phyloP scores from a whole-genome alignment of 345 rosid species.

The Mangifera indica region DNA sequence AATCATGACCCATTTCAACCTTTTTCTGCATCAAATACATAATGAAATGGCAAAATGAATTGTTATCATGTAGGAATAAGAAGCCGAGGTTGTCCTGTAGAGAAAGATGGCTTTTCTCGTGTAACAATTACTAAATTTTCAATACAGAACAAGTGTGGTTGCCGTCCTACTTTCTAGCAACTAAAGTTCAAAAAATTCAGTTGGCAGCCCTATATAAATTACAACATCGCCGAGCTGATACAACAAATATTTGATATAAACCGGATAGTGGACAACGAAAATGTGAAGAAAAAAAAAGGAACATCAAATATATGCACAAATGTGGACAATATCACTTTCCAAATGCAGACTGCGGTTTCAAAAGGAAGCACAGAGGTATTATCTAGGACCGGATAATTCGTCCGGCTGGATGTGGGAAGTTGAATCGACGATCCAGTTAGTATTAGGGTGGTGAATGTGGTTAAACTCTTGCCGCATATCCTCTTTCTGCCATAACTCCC shows the following conservation, averaged over 20 bases:
- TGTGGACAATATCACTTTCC: conserved; percentile 12
- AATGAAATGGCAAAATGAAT: too few species aligned
- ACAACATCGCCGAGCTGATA: conserved; percentile 18
- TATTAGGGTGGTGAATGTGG: conserved; percentile 33
- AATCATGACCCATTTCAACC: too few species aligned
- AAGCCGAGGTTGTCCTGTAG: not conserved
- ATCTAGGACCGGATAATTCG: conserved; percentile 83
- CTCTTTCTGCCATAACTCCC: conserved; percentile 97
- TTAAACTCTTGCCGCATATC: conserved; percentile 61
- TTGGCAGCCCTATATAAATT: conserved; percentile 33
- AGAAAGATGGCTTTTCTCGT: conserved; percentile 9
- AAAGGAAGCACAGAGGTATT: conserved; percentile 17
- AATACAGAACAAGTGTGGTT: conserved; percentile 27
- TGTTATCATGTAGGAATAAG: not conserved
- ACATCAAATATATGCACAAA: conserved; percentile 39
- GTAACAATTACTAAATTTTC: conserved; percentile 25
- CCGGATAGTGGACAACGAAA: conserved; percentile 24
- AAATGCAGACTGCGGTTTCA: conserved; percentile 19
- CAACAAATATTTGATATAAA: conserved; percentile 14
- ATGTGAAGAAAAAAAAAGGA: not conserved
- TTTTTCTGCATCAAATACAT: too few species aligned
- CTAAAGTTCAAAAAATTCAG: conserved; percentile 25
- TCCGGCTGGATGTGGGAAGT: conserved; percentile 61
- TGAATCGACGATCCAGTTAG: conserved; percentile 65
- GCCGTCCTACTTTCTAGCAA: conserved; percentile 22